A percentile compares a stretch with the other conserved stretches of the same genome.
phyloP scores from a whole-genome alignment of 176 grass and related monocot species.

The Rhynchospora tenuis region DNA sequence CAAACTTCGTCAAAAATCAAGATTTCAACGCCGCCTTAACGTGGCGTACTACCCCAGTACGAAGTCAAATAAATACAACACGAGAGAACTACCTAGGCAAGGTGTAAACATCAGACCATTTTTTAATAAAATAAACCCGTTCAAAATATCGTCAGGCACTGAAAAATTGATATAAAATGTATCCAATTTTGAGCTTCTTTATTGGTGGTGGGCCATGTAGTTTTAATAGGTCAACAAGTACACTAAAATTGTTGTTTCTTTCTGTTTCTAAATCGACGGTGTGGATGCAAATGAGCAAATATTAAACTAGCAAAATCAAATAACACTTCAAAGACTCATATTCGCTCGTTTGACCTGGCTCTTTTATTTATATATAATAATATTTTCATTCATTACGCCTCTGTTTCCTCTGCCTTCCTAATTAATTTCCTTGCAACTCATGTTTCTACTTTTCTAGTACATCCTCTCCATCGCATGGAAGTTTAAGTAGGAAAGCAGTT shows the following conservation, averaged over 20 bases:
- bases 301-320: not conserved
- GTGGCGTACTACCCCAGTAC: not conserved
- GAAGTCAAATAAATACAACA: constrained; percentile 2
- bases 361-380: not conserved
- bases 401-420: not conserved
- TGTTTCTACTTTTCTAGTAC: not conserved
- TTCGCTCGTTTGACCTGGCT: constrained; percentile 4
- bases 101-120: not conserved
- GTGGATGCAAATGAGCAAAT: not conserved
- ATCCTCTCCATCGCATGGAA: too few species aligned
- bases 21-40: not conserved
- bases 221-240: not conserved
- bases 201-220: not conserved
- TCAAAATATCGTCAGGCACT: not conserved
- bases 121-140: not conserved
- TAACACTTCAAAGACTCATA: not conserved
- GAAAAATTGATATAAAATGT: not conserved
- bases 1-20: not conserved
- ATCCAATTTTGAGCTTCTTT: not conserved
- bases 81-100: not conserved
- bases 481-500: too few species aligned
- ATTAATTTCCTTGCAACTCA: not conserved
- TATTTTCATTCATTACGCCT: not conserved
- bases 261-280: not conserved
- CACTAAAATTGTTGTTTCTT: not conserved